Percentiles rank a stretch among this genome's conserved stretches.
These are phyloP conservation scores for Neurospora pannonica DNA, from an alignment of 495 filamentous ascomycete genomes.

Conservation along the genomic window DNA sequence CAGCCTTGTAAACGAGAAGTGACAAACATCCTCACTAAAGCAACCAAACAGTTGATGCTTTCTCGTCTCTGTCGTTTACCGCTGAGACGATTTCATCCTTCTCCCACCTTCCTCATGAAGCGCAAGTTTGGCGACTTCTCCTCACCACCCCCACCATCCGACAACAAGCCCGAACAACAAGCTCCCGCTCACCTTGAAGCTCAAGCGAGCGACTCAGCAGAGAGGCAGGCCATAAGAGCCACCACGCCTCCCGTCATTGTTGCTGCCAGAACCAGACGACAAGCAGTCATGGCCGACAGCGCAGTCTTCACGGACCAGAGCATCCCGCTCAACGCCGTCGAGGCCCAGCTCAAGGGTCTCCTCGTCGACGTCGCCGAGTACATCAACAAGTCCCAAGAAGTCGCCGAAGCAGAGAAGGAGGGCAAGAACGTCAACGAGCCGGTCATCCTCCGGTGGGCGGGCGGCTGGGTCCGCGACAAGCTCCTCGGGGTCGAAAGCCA, in stretches of 20 bases:
- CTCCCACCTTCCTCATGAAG: slow-evolving; percentile 9
- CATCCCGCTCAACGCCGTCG: slow-evolving; percentile 49
- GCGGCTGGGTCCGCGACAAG: slow-evolving; percentile 99
- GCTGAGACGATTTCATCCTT: background rate
- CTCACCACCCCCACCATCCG: background rate
- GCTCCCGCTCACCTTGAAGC: background rate
- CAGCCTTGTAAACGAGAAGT: slow-evolving; percentile 1
- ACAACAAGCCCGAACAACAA: background rate
- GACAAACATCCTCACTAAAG: background rate
- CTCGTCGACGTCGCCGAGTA: slow-evolving; percentile 66
- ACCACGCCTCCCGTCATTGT: background rate
- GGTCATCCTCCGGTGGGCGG: slow-evolving; percentile 75
- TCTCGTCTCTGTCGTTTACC: background rate
- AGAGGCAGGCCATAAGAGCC: background rate
- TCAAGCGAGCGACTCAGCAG: background rate
- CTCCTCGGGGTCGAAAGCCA: slow-evolving; percentile 69
- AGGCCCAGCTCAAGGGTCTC: slow-evolving; percentile 58
- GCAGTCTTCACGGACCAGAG: background rate
- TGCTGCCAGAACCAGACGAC: background rate
- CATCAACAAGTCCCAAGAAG: slow-evolving; percentile 39
- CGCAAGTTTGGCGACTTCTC: slow-evolving; percentile 11
- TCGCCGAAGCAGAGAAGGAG: background rate
- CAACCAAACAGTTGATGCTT: slow-evolving; percentile 2
- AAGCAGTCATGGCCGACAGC: background rate
- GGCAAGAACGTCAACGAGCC: slow-evolving; percentile 26